These are phyloP conservation scores for Solanum piurae DNA, from an alignment of 257 asterid species.

Conservation along the genomic window DNA sequence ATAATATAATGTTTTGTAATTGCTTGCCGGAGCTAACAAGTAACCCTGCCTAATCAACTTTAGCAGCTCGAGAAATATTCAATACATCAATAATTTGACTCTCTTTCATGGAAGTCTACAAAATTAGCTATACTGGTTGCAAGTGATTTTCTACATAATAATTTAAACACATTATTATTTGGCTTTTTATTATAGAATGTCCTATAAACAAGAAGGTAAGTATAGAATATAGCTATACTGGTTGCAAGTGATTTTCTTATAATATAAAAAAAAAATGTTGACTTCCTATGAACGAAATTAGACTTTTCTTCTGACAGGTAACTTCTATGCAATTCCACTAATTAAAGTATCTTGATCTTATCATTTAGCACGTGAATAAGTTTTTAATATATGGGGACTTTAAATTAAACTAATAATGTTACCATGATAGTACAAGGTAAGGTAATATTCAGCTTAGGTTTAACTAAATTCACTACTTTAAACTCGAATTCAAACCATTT, in stretches of 20 bases:
- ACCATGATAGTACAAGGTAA: neutral
- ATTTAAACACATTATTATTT: neutral
- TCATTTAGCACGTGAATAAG: neutral
- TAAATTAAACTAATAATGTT: neutral
- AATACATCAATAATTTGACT: conserved; percentile 14
- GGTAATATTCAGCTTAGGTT: neutral
- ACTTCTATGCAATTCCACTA: neutral
- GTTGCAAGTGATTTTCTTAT: neutral
- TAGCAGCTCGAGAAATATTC: conserved; percentile 18
- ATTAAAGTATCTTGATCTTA: neutral
- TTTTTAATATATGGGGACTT: neutral
- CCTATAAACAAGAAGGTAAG: neutral
- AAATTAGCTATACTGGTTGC: too few relatives aligned
- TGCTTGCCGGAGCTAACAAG: conserved; percentile 15
- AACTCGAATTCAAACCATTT: accelerated
- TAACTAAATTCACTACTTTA: neutral
- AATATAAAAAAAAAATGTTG: neutral
- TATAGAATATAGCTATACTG: neutral
- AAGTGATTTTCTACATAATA: too few relatives aligned
- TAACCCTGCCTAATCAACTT: neutral
- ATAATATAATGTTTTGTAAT: neutral
- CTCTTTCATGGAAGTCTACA: neutral
- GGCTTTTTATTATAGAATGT: neutral
- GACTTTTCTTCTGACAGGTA: neutral
- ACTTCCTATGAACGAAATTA: neutral